Evolutionary conservation across 805 yeast genomes (phyloP).

Genomic region (Wickerhamomyces hampshirensis): DNA sequence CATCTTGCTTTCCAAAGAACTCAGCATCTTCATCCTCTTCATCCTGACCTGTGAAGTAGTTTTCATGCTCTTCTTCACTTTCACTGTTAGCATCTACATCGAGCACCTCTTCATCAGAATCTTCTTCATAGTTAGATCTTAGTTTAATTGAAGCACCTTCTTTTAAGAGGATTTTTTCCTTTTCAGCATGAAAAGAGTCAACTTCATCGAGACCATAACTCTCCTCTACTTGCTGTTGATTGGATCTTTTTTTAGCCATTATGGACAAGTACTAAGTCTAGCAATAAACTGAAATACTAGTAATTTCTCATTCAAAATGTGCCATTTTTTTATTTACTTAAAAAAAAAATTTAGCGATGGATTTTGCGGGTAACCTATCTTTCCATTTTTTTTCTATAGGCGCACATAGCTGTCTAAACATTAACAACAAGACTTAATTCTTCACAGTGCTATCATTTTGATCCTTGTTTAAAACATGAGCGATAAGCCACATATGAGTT

Average conservation of each 20-base stretch:
- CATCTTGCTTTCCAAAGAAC: slow-evolving; percentile 26
- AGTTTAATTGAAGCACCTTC: slow-evolving; percentile 46
- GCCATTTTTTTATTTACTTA: not conserved
- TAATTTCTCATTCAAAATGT: not conserved
- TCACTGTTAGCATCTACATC: slow-evolving; percentile 43
- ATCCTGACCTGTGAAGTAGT: slow-evolving; percentile 20
- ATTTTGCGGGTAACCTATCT: slow-evolving; percentile 11
- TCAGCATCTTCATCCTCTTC: slow-evolving; percentile 28
- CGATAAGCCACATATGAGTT: slow-evolving; percentile 20
- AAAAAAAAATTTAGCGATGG: slow-evolving; percentile 7
- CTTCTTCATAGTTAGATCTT: slow-evolving; percentile 37
- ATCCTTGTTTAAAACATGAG: slow-evolving; percentile 12
- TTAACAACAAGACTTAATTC: too few relatives aligned
- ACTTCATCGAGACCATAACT: slow-evolving; percentile 58
- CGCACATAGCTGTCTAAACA: too few relatives aligned
- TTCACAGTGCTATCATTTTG: too few relatives aligned
- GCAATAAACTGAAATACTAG: not conserved
- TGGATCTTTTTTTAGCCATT: slow-evolving; percentile 18
- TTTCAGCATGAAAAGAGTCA: slow-evolving; percentile 59
- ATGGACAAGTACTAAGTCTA: too few relatives aligned
- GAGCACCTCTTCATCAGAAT: slow-evolving; percentile 45
- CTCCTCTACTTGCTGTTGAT: slow-evolving; percentile 14
- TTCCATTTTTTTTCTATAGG: too few relatives aligned
- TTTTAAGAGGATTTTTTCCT: slow-evolving; percentile 52
- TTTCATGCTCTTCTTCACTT: slow-evolving; percentile 42